Percentiles rank a stretch among this genome's conserved stretches.
Conservation (phyloP, 2,329 filamentous ascomycete genomes). For the Thelonectria discophora region DNA sequence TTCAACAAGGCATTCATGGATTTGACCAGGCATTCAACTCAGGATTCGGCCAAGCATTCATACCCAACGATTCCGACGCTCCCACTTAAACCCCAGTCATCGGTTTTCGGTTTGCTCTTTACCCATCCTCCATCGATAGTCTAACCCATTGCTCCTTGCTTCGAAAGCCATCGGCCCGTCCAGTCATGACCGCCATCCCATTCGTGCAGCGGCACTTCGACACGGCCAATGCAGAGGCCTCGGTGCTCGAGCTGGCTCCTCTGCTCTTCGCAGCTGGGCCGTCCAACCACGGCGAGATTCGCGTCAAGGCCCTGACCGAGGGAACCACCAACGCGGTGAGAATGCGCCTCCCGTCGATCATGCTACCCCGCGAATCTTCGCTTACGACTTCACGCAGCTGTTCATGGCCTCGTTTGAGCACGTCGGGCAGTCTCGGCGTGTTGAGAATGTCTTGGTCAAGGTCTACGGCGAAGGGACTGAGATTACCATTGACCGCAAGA, state of each 20-base stretch:
- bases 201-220: conserved; percentile 29
- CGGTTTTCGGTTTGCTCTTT: not conserved
- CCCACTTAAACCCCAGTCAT: too few relatives aligned
- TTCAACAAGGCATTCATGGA: too few relatives aligned
- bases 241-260: conserved; percentile 21
- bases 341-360: not conserved
- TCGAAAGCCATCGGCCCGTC: not conserved
- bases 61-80: not conserved
- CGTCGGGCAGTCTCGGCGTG: not conserved
- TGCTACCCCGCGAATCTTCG: not conserved
- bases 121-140: not conserved
- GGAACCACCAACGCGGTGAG: conserved; percentile 38
- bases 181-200: conserved; percentile 16
- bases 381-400: conserved; percentile 26
- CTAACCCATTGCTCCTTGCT: not conserved
- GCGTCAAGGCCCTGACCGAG: conserved; percentile 26
- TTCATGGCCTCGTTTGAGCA: conserved; percentile 27
- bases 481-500: conserved; percentile 35
- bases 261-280: conserved; percentile 25
- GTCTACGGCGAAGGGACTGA: conserved; percentile 37
- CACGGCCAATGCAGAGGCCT: conserved; percentile 22
- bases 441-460: conserved; percentile 29
- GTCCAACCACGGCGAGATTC: conserved; percentile 4
- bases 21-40: too few relatives aligned
- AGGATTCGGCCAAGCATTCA: too few relatives aligned